Conservation (phyloP, 208 protist species). For the Leishmania guyanensis region DNA sequence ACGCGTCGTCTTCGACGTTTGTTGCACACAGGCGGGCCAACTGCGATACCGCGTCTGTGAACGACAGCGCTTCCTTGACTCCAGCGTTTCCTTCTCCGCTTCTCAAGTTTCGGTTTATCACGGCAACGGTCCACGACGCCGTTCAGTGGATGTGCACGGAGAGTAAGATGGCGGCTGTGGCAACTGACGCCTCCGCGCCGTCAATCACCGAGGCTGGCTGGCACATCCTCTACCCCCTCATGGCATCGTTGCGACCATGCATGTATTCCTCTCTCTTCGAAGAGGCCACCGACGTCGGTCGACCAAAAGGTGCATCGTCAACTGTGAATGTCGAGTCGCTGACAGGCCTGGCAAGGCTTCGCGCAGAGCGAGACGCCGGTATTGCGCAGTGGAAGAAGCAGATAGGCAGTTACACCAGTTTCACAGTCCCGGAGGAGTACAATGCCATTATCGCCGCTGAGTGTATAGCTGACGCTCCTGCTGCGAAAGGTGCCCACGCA, state of each 20-base stretch:
- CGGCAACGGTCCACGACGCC: conserved; percentile 10
- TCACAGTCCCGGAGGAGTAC: conserved; percentile 29
- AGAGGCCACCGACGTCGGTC: not conserved
- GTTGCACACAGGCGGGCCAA: not conserved
- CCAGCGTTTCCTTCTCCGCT: not conserved
- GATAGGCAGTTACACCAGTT: conserved; percentile 52
- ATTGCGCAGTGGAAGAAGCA: conserved; percentile 46
- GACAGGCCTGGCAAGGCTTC: conserved; percentile 37
- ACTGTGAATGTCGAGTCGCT: conserved; percentile 19
- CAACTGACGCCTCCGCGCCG: conserved; percentile 32
- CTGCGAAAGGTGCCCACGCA: not conserved
- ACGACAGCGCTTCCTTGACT: not conserved
- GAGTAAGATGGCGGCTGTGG: not conserved
- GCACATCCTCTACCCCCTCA: conserved; percentile 18
- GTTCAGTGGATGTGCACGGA: conserved; percentile 14
- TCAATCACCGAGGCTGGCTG: conserved; percentile 23
- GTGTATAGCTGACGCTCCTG: not conserved
- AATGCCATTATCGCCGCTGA: not conserved
- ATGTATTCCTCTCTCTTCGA: conserved; percentile 33
- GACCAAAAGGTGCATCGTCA: not conserved
- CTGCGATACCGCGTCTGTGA: not conserved
- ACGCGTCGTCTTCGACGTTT: not conserved
- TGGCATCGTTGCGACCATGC: conserved; percentile 10
- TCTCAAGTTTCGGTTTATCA: not conserved
- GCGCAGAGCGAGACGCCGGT: conserved; percentile 39